These are phyloP conservation scores for Saturnispora halmiae DNA, from an alignment of 805 yeast species.

Conservation along the genomic window DNA sequence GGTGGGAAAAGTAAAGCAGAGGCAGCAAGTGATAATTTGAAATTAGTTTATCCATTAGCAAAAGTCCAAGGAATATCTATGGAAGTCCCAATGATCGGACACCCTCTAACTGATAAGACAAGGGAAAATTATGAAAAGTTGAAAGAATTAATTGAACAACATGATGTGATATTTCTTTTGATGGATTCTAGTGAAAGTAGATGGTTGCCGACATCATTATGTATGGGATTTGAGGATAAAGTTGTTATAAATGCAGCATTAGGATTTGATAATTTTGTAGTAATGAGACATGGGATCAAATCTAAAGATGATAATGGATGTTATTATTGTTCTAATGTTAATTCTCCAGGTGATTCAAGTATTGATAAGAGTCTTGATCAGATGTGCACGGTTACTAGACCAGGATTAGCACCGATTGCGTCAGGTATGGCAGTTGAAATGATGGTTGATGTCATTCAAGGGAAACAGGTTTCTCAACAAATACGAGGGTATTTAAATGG, in stretches of 20 bases:
- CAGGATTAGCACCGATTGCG: constrained; percentile 89
- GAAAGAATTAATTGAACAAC: constrained; percentile 44
- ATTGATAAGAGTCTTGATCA: constrained; percentile 87
- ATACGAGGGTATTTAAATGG: constrained; percentile 74
- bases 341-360: constrained; percentile 86
- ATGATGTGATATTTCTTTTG: constrained; percentile 70
- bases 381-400: constrained; percentile 97
- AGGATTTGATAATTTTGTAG: constrained; percentile 89
- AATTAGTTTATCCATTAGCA: constrained; percentile 71
- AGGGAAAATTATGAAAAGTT: constrained; percentile 44
- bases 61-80: constrained; percentile 51
- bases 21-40: constrained; percentile 66
- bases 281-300: constrained; percentile 80
- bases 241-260: constrained; percentile 85
- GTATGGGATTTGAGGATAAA: constrained; percentile 49
- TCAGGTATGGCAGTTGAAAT: constrained; percentile 82
- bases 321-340: constrained; percentile 91
- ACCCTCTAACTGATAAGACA: constrained; percentile 54
- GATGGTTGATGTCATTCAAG: constrained; percentile 47
- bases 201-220: constrained; percentile 92
- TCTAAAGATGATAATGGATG: constrained; percentile 54
- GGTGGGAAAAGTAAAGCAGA: constrained; percentile 73
- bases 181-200: constrained; percentile 95
- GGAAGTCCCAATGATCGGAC: constrained; percentile 96
- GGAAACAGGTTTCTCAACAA: constrained; percentile 63